Conservation (phyloP, 495 filamentous ascomycete genomes). For the Penicillium silybi region DNA sequence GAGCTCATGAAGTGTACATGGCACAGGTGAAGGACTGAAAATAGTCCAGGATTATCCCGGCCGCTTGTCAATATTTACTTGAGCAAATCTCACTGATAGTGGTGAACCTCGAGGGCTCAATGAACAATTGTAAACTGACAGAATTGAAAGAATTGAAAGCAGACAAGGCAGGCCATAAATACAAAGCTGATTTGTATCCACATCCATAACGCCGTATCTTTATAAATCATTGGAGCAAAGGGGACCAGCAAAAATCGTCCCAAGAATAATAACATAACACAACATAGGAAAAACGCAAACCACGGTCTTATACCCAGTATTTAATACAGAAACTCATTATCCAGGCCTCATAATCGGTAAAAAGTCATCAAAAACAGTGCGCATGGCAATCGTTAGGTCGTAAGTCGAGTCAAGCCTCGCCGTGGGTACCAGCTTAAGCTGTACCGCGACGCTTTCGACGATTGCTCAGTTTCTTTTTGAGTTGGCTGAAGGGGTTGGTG, state of each 20-base stretch:
- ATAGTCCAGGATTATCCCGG: too few relatives aligned
- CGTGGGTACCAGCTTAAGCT: constrained; percentile 6
- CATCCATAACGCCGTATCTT: constrained; percentile 1
- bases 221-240: constrained; percentile 6
- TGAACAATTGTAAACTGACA: too few relatives aligned
- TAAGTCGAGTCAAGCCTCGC: background rate
- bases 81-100: too few relatives aligned
- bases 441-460: constrained; percentile 30
- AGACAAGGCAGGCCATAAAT: background rate
- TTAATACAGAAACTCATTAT: background rate
- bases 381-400: constrained; percentile 3
- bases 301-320: background rate
- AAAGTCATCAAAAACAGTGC: background rate
- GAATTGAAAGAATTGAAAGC: too few relatives aligned
- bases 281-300: background rate
- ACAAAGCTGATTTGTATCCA: background rate
- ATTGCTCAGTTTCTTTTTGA: constrained; percentile 33
- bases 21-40: too few relatives aligned
- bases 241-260: background rate
- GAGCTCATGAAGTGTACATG: too few relatives aligned
- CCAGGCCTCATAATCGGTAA: background rate
- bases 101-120: too few relatives aligned
- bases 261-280: too few relatives aligned
- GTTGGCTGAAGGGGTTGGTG: constrained; percentile 30
- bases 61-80: too few relatives aligned